Evolutionary conservation across 2,329 filamentous ascomycete species (phyloP).

Genomic region (Triangularia setosa): DNA sequence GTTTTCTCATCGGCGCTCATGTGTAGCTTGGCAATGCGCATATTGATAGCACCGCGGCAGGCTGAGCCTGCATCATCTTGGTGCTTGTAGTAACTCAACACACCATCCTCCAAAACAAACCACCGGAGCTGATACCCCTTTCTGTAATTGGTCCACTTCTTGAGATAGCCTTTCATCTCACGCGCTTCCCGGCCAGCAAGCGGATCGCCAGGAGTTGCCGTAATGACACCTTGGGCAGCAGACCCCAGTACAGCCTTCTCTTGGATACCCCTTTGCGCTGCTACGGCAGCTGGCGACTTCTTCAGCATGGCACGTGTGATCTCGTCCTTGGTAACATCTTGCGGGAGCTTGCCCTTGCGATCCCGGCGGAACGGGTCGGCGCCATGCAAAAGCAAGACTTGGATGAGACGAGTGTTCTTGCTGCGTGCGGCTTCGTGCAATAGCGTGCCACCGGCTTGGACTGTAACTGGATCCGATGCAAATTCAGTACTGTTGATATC

Average conservation of each 20-base stretch:
- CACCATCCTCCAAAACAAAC: conserved; percentile 97
- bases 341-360: conserved; percentile 89
- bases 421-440: conserved; percentile 90
- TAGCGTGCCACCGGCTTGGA: conserved; percentile 82
- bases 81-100: conserved; percentile 98
- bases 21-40: conserved; percentile 89
- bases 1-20: conserved; percentile 98
- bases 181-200: conserved; percentile 78
- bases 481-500: conserved; percentile 93
- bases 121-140: conserved; percentile 94
- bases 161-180: conserved; percentile 98
- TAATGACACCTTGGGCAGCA: conserved; percentile 51
- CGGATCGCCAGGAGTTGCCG: conserved; percentile 54
- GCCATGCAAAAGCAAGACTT: conserved; percentile 86
- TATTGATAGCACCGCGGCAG: conserved; percentile 96
- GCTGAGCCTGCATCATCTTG: conserved; percentile 96
- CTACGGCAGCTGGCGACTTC: conserved; percentile 88
- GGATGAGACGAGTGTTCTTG: conserved; percentile 81
- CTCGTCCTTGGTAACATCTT: conserved; percentile 96
- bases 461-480: conserved; percentile 71
- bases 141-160: conserved; percentile 99
- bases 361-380: conserved; percentile 95
- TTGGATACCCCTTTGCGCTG: conserved; percentile 91
- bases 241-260: conserved; percentile 93
- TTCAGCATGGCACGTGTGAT: conserved; percentile 84